A percentile compares a stretch with the other conserved stretches of the same genome.
Evolutionary conservation across 768 basidiomycete genomes (phyloP).

Genomic region (Pisolithus microcarpus): DNA sequence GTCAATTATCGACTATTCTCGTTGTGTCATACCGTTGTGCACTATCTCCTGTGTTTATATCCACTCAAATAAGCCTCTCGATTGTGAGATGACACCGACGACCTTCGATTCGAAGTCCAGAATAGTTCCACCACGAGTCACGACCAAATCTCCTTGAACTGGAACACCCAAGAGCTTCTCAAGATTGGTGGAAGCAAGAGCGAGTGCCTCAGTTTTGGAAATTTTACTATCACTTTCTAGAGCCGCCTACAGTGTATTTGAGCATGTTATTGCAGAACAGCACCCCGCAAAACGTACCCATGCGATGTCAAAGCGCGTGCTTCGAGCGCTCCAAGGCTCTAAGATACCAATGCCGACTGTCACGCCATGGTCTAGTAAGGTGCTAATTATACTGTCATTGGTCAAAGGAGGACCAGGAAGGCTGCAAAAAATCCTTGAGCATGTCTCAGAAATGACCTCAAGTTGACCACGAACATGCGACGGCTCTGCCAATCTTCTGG

Average conservation of each 20-base stretch:
- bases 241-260: constrained; percentile 26
- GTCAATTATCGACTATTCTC: background rate
- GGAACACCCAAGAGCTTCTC: constrained; percentile 34
- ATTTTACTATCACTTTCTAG: constrained; percentile 33
- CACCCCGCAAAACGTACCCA: constrained; percentile 51
- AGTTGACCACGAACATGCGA: constrained; percentile 19
- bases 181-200: constrained; percentile 47
- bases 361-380: constrained; percentile 61
- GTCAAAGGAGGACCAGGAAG: constrained; percentile 27
- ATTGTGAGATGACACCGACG: constrained; percentile 46
- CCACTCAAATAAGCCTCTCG: constrained; percentile 44
- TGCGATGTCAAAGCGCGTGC: constrained; percentile 70
- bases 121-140: constrained; percentile 43
- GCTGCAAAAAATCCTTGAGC: constrained; percentile 13
- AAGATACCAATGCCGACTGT: constrained; percentile 62
- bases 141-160: constrained; percentile 47
- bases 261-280: constrained; percentile 20
- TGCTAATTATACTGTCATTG: constrained; percentile 47
- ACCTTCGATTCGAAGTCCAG: constrained; percentile 43
- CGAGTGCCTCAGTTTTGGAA: constrained; percentile 42
- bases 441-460: background rate
- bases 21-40: background rate
- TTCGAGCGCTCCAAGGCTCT: constrained; percentile 67
- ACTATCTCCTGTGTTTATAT: constrained; percentile 20
- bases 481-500: constrained; percentile 64